Percentiles rank a stretch among this genome's conserved stretches.
phyloP scores from a whole-genome alignment of 768 basidiomycete genomes.

The Exsudoporus frostii region DNA sequence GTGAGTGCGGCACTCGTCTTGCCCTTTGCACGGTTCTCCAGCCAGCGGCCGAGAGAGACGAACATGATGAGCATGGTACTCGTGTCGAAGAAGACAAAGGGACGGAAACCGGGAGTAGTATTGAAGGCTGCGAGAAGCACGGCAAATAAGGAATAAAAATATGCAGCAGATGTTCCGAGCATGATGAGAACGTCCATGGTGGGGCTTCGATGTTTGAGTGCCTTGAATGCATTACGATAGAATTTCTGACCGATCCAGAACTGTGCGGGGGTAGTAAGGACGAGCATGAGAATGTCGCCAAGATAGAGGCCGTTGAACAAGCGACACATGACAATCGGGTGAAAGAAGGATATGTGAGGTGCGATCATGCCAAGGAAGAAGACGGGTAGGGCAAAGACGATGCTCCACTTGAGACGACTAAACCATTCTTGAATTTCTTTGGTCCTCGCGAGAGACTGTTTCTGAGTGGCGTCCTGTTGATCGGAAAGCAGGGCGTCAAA shows the following conservation, averaged over 20 bases:
- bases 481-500: slow-evolving; percentile 87
- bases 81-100: slow-evolving; percentile 95
- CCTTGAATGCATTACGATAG: slow-evolving; percentile 87
- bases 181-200: slow-evolving; percentile 99
- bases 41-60: slow-evolving; percentile 89
- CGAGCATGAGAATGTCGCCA: slow-evolving; percentile 71
- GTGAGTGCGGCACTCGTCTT: slow-evolving; percentile 95
- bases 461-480: slow-evolving; percentile 77
- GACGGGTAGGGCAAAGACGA: slow-evolving; percentile 85
- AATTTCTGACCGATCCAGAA: slow-evolving; percentile 89
- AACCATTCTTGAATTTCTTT: slow-evolving; percentile 94
- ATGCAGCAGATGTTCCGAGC: slow-evolving; percentile 92
- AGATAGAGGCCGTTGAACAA: slow-evolving; percentile 71
- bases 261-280: slow-evolving; percentile 87
- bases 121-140: slow-evolving; percentile 67
- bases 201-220: slow-evolving; percentile 81
- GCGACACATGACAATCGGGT: slow-evolving; percentile 45
- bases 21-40: slow-evolving; percentile 97
- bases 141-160: slow-evolving; percentile 78
- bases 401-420: slow-evolving; percentile 66
- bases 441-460: slow-evolving; percentile 79
- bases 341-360: slow-evolving; percentile 61
- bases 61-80: slow-evolving; percentile 99
- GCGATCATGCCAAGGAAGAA: slow-evolving; percentile 90
- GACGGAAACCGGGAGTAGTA: slow-evolving; percentile 64